Percentiles rank a stretch among this genome's conserved stretches.
phyloP scores from a whole-genome alignment of 202 grass and related monocot species.

The Digitaria exilis region DNA sequence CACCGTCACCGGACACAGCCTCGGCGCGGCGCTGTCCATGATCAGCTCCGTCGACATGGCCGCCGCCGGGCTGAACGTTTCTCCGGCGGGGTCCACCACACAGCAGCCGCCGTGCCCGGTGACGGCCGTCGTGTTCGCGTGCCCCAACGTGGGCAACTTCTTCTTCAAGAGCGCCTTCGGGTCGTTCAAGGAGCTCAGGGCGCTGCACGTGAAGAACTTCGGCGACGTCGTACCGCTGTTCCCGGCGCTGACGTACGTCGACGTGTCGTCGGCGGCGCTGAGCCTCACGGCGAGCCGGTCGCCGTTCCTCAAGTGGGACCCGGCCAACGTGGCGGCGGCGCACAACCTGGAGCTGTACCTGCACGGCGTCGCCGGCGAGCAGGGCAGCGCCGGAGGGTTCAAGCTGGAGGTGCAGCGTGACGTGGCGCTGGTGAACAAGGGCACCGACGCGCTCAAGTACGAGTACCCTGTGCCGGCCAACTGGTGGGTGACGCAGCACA shows the following conservation, averaged over 20 bases:
- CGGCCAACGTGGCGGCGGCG: not conserved
- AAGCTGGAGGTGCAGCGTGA: constrained; percentile 44
- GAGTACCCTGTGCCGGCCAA: constrained; percentile 49
- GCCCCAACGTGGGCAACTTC: constrained; percentile 51
- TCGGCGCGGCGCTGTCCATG: constrained; percentile 48
- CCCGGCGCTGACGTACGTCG: constrained; percentile 36
- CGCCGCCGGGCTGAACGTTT: constrained; percentile 11
- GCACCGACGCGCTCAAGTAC: constrained; percentile 45
- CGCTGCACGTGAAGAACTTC: constrained; percentile 52
- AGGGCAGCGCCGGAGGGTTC: constrained; percentile 43
- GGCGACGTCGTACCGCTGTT: constrained; percentile 39
- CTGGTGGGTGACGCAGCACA: constrained; percentile 48
- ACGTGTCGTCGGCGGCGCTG: constrained; percentile 47
- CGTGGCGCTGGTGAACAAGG: constrained; percentile 53
- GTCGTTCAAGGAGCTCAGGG: constrained; percentile 20
- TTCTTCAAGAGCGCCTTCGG: constrained; percentile 38
- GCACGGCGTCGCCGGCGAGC: constrained; percentile 59
- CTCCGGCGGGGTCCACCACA: not conserved
- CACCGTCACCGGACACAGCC: constrained; percentile 60
- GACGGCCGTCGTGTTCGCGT: constrained; percentile 57
- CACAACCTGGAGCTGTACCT: constrained; percentile 72
- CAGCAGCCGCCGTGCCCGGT: constrained; percentile 16
- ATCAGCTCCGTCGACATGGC: constrained; percentile 52
- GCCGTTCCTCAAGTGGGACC: constrained; percentile 30
- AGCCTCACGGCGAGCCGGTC: constrained; percentile 35